Base-by-base conservation (phyloP, 2,329 filamentous ascomycete species). In the Huntiella bhutanensis region DNA sequence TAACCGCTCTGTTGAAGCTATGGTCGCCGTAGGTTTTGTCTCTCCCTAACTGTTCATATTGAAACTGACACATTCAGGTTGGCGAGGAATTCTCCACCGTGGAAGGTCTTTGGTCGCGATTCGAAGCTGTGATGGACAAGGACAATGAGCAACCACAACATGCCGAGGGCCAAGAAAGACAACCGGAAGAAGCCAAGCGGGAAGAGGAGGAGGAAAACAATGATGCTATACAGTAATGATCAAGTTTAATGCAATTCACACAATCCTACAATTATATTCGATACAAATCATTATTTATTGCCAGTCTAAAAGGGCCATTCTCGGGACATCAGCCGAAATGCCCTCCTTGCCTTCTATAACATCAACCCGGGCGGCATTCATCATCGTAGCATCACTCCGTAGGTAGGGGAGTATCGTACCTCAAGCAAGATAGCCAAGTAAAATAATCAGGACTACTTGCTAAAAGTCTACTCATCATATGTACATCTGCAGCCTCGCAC, bases 1-100 rank as follows among this genome's bases (percentile, higher is more conserved):
- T 49, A 98, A 96, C 60, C 78, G 88, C 33, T 88, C 81, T 35
- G 67, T 98, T 13, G 88, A 98, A 62, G 82, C 86, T 47, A 81
- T 96, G 15, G 87, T 92, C 50, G 79, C 85, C 41, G 88, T 88
- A 66, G 41, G 75, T 63, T 5, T 13, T 10, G 22, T 8, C 32
- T 28, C 2, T 17, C 6, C 7, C 44, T 12, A 10, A 8, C 13
- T 10, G 4, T 12, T 16, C 15, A 16, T 40, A n/a, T 34, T n/a
- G 3, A n/a, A 40, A 28, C 10, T 33, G 5, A 13, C 17, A 12
- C 4, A 15, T n/a, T 17, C 37, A 84, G 78, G 79, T 98, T 45
- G 91, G 91, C 34, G 94, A 94, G 62, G 91, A 98, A 58, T 95
- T 98, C 63, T 80, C 82, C n/a, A 87, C 85, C 3, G 91, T 98